Base-by-base conservation (phyloP, 495 filamentous ascomycete genomes). In the Collariella sp. region DNA sequence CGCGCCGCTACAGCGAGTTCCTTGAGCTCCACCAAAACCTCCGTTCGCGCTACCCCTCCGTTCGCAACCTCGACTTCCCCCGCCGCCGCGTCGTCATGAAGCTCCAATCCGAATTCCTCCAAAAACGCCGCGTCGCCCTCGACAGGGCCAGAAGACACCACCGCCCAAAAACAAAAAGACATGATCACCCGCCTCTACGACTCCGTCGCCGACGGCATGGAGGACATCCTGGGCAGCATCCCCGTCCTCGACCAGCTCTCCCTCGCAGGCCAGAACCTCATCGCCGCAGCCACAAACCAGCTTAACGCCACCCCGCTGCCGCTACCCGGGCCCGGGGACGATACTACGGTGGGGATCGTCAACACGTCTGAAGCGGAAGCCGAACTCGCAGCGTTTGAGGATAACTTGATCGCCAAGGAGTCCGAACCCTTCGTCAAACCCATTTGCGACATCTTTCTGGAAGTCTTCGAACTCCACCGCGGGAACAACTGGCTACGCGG, bases 351-450 rank as follows among this genome's bases (percentile, higher is more conserved):
- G 69, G 73, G n/a, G 39, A 80, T 80, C 9, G 73, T 84, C 47
- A 84, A 83, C 12, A 81, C 83, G 1, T 89, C 87, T 3, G 94
- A 99, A 72, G 91, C 91, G 2, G 90, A 97, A 67, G 90, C 90
- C 0, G 94, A 99, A 68, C 75, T 99, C 20, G 87, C 86, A 42
- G 94, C 94, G 5, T 97, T 95, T 59, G 93, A 96, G 62, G 82
- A 89, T 57, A 45, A 7, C 15, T 19, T 1, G 11, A 22, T 20
- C 16, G n/a, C 20, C 22, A 29, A 84, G 53, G 88, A 95, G 60
- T 74, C 89, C 0, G 88, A 95, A 63, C 94, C 94, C 7, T 96
- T 99, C 67, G 90, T 99, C 58, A 97, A 95, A 63, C 94, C 94
- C 7, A 95, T 99, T 57, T 96, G 90, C 68, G 93, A 99, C 67